Evolutionary conservation across 768 basidiomycete species (phyloP).

Genomic region (Strobilomyces echinocephalus): DNA sequence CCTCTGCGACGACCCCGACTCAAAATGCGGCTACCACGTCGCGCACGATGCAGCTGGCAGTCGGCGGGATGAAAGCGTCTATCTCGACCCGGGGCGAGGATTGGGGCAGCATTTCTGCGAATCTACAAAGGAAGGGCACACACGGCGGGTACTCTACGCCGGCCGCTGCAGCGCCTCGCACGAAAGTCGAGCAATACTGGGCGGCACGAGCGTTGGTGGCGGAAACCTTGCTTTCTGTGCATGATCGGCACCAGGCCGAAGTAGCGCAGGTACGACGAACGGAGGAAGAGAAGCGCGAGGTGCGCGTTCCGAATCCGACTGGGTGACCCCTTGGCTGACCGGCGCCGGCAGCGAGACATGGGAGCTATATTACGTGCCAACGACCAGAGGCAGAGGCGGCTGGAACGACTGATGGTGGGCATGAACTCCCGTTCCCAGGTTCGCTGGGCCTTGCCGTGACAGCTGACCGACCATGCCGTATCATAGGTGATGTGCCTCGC

Average conservation of each 20-base stretch:
- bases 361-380: slow-evolving; percentile 36
- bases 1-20: background rate
- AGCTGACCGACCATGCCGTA: slow-evolving; percentile 10
- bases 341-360: slow-evolving; percentile 41
- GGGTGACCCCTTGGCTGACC: background rate
- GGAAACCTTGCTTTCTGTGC: slow-evolving; percentile 53
- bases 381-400: slow-evolving; percentile 42
- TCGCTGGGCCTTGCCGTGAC: background rate
- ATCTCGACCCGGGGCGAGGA: background rate
- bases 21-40: slow-evolving; percentile 12
- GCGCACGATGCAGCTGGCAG: slow-evolving; percentile 30
- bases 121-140: slow-evolving; percentile 8
- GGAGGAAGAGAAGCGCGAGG: slow-evolving; percentile 46
- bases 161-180: slow-evolving; percentile 21
- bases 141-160: slow-evolving; percentile 19
- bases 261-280: slow-evolving; percentile 37
- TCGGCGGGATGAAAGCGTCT: slow-evolving; percentile 7
- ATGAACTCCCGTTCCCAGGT: slow-evolving; percentile 12
- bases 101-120: background rate
- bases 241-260: slow-evolving; percentile 46
- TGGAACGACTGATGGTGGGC: slow-evolving; percentile 51
- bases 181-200: slow-evolving; percentile 57
- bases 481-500: slow-evolving; percentile 20
- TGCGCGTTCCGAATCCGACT: slow-evolving; percentile 28
- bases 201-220: slow-evolving; percentile 60